Evolutionary conservation across 108 stramenopile genomes (phyloP).

Genomic region (Cylindrotheca closterium): DNA sequence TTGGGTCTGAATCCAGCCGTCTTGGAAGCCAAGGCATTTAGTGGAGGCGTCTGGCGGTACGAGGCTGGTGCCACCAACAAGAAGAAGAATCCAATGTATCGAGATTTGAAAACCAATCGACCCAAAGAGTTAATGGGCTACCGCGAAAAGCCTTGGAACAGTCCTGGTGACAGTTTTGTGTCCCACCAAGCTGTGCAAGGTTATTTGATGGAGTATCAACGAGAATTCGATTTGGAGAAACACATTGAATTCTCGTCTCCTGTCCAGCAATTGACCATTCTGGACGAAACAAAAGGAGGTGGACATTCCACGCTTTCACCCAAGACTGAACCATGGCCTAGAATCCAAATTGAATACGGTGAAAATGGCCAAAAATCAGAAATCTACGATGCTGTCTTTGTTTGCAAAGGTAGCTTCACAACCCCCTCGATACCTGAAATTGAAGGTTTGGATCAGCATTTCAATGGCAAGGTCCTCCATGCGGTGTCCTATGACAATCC

Average conservation of each 20-base stretch:
- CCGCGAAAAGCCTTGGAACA: slow-evolving; percentile 77
- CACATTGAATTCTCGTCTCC: slow-evolving; percentile 47
- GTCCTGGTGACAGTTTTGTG: slow-evolving; percentile 50
- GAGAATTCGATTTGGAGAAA: slow-evolving; percentile 44
- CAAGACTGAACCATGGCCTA: slow-evolving; percentile 30
- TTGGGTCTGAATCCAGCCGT: slow-evolving; percentile 24
- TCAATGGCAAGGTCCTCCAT: slow-evolving; percentile 57
- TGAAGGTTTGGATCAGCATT: slow-evolving; percentile 53
- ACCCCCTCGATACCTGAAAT: slow-evolving; percentile 56
- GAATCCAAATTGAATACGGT: slow-evolving; percentile 36
- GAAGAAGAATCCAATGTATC: slow-evolving; percentile 72
- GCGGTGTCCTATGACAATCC: slow-evolving; percentile 87
- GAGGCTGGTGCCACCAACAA: background rate
- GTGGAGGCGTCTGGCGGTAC: slow-evolving; percentile 78
- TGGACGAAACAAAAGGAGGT: slow-evolving; percentile 9
- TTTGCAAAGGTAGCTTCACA: slow-evolving; percentile 93
- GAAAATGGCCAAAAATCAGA: slow-evolving; percentile 24
- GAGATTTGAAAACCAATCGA: slow-evolving; percentile 72
- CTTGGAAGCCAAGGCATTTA: slow-evolving; percentile 47
- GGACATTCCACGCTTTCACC: slow-evolving; percentile 3
- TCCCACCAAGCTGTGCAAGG: slow-evolving; percentile 62
- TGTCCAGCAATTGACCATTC: slow-evolving; percentile 59
- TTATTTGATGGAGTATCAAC: slow-evolving; percentile 62
- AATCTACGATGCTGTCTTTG: slow-evolving; percentile 81
- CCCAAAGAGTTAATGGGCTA: slow-evolving; percentile 87